Conservation (phyloP, 2,329 filamentous ascomycete genomes). For the Hypomyces perniciosus region DNA sequence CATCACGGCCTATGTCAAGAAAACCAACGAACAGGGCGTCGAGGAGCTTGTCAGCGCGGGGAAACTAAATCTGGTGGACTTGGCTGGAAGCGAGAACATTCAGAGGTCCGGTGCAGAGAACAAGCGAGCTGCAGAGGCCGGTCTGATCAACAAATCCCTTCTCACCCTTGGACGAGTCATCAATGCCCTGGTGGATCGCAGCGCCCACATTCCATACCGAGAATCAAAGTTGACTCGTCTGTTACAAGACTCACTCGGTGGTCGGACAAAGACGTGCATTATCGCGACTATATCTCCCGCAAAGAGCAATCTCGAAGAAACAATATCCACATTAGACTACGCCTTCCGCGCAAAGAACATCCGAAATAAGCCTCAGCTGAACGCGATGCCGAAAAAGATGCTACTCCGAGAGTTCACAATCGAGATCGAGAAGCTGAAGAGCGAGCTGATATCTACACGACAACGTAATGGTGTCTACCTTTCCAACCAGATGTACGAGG, state of each 20-base stretch:
- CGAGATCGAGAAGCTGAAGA: constrained; percentile 93
- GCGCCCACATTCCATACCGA: constrained; percentile 80
- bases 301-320: constrained; percentile 93
- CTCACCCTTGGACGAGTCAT: constrained; percentile 94
- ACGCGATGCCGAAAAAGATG: constrained; percentile 90
- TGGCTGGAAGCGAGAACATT: constrained; percentile 97
- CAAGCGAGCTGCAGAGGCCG: constrained; percentile 91
- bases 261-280: constrained; percentile 95
- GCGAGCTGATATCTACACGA: constrained; percentile 84
- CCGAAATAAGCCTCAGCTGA: constrained; percentile 93
- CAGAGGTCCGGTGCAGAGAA: constrained; percentile 96
- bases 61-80: constrained; percentile 92
- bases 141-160: constrained; percentile 95
- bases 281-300: constrained; percentile 94
- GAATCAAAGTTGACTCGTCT: constrained; percentile 95
- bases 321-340: constrained; percentile 95
- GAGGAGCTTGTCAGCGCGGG: constrained; percentile 88
- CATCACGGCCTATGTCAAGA: constrained; percentile 85
- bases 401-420: constrained; percentile 81
- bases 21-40: constrained; percentile 70
- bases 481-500: constrained; percentile 81
- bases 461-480: constrained; percentile 95
- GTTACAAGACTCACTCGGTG: constrained; percentile 92
- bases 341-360: constrained; percentile 98
- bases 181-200: constrained; percentile 89